Evolutionary conservation across 805 yeast genomes (phyloP).

Genomic region (Metschnikowia lochheadii): DNA sequence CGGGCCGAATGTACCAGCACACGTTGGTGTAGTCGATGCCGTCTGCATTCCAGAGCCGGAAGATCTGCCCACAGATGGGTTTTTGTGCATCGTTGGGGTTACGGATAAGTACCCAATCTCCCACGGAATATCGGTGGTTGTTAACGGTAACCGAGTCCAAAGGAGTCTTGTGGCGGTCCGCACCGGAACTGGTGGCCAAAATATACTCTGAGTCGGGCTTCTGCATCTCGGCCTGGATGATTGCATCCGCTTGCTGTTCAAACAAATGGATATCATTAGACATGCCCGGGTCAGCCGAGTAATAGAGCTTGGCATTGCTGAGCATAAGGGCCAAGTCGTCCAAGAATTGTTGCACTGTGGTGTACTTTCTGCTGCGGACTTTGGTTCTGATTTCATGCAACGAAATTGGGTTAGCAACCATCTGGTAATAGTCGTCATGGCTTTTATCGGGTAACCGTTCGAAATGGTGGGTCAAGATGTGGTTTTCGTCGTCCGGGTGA

Average conservation of each 20-base stretch:
- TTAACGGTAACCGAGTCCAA: slow-evolving; percentile 68
- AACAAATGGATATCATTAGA: slow-evolving; percentile 59
- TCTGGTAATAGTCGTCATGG: slow-evolving; percentile 51
- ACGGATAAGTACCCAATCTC: slow-evolving; percentile 89
- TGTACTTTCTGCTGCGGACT: slow-evolving; percentile 80
- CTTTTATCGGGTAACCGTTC: slow-evolving; percentile 77
- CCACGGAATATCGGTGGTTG: slow-evolving; percentile 74
- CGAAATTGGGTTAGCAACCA: slow-evolving; percentile 57
- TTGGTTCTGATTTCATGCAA: slow-evolving; percentile 73
- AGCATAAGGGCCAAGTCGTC: slow-evolving; percentile 74
- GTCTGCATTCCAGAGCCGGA: slow-evolving; percentile 92
- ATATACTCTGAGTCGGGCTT: slow-evolving; percentile 79
- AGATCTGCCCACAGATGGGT: slow-evolving; percentile 92
- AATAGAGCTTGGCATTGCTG: slow-evolving; percentile 63
- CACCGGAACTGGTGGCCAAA: slow-evolving; percentile 34
- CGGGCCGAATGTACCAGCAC: slow-evolving; percentile 97
- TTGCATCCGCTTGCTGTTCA: slow-evolving; percentile 55
- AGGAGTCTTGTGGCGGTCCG: slow-evolving; percentile 66
- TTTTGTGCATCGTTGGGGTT: slow-evolving; percentile 85
- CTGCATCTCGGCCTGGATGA: slow-evolving; percentile 64
- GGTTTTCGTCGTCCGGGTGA: slow-evolving; percentile 43
- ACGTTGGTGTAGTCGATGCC: slow-evolving; percentile 82
- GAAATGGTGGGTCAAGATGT: slow-evolving; percentile 57
- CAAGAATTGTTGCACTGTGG: slow-evolving; percentile 69
- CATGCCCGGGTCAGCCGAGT: slow-evolving; percentile 48